Evolutionary conservation across 2,329 filamentous ascomycete genomes (phyloP), one percentile per base, ranked within the genome.

Genomic region (Cordyceps fumosorosea): DNA sequence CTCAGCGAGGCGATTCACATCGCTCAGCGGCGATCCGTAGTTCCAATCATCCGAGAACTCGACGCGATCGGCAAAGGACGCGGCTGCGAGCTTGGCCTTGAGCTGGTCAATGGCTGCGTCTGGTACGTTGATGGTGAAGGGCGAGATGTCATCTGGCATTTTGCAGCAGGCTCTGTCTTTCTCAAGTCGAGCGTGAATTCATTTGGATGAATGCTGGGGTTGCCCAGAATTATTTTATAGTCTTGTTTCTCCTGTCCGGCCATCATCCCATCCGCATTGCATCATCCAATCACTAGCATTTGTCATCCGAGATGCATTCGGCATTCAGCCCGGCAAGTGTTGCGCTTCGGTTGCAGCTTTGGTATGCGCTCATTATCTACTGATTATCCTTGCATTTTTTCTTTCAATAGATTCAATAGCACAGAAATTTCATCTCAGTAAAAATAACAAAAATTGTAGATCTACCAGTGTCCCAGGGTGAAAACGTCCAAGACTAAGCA

Each of bases 61-160:
- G 2, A 69, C 69, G 16, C 71, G 66, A 2, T 68, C 57, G 0
- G 74, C 69, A 26, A 74, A 73, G 0, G 68, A 67, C 2, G 75
- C 62, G 0, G 63, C n/a, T 3, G 67, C 64, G 2, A 77, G 69
- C 65, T 74, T 77, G 11, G 65, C 62, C 8, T 71, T 69, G 3
- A 78, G 66, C 2, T 56, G 58, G 16, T 68, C 48, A 16, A 78
- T 64, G 4, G 67, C 67, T 0, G 66, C 59, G 20, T 76, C 72
- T 0, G 75, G 65, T 6, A 78, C 68, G 2, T 66, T 61, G 45
- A 78, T 74, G 34, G 69, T 68, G 67, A 72, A 78, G 0, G 74
- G 73, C 18, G 67, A 67, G 54, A 76, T 71, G 29, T 62, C 34
- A 22, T n/a, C 34, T 4, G 34, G 3, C 53, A 56, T 52, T 34